Base-by-base conservation (phyloP, 257 asterid species). In the Solanum phureja region DNA sequence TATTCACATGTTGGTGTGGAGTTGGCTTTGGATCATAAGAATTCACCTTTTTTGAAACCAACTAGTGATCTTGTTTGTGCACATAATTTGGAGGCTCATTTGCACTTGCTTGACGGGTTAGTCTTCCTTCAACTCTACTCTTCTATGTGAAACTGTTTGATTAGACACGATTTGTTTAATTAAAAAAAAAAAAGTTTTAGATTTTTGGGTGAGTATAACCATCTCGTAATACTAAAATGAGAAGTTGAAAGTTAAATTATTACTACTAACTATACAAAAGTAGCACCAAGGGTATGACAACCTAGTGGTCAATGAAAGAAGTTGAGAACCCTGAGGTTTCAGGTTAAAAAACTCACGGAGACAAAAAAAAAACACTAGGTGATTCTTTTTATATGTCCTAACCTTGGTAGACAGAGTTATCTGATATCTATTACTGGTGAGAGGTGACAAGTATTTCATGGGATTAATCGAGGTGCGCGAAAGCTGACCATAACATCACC, bases 41-140 rank as follows among this genome's bases (percentile, higher is more conserved):
- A 88, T 8, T 94, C 96, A 1, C 93, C 96, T 1, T 93, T 90
- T 40, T 66, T 94, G 85, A 93, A 90, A 74, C 83, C 81, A 0
- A 87, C 88, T 11, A 87, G 76, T 3, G 95, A 93, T 85, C 82
- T 85, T 27, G 86, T 7, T 24, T 88, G 89, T 29, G 90, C 94
- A 7, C 96, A 94, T 86, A 91, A 94, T 83, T 64, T 94, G 94
- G 96, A 94, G 81, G 94, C 90, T 64, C 88, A 88, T 42, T 83
- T 94, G 37, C 96, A 94, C 86, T 86, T 93, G 84, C 92, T 93
- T 56, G 95, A 93, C 74, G 96, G 96, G 96, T 93, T 31, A 86
- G 94, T 90, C n/a, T 13, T 16, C 68, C 27, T 8, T 58, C 0
- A 3, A 56, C 11, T 44, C 14, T 7, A 14, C 19, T 14, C 2